Conservation (phyloP, 2,329 filamentous ascomycete genomes). For the Meredithiella fracta region DNA sequence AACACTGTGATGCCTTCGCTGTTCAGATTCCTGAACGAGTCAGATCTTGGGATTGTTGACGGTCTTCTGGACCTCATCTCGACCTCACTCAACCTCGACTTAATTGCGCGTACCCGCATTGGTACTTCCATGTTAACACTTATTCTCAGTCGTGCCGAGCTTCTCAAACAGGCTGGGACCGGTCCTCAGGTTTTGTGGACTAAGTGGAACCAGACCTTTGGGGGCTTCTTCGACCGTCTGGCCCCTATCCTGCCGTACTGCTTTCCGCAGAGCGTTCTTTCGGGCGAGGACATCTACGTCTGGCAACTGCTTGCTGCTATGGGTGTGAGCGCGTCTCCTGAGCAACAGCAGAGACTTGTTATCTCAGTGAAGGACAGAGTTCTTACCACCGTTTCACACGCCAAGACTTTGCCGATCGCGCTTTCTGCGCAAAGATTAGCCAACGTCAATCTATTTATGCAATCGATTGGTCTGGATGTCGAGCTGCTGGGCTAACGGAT, state of each 20-base stretch:
- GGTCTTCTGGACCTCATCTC: constrained; percentile 76
- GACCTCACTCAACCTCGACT: constrained; percentile 64
- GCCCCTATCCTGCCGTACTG: constrained; percentile 71
- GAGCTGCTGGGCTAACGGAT: constrained; percentile 36
- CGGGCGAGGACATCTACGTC: constrained; percentile 85
- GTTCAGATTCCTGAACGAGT: constrained; percentile 80
- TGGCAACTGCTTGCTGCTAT: constrained; percentile 96
- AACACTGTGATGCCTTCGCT: constrained; percentile 77
- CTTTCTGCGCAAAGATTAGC: constrained; percentile 70
- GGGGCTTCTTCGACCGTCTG: constrained; percentile 69
- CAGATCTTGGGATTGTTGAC: constrained; percentile 76
- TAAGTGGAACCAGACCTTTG: constrained; percentile 73
- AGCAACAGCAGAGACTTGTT: constrained; percentile 88
- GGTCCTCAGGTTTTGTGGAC: constrained; percentile 58
- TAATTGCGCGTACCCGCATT: constrained; percentile 73
- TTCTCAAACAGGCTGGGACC: constrained; percentile 67
- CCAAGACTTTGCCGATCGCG: constrained; percentile 75
- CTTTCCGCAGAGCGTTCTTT: constrained; percentile 82
- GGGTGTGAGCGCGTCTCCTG: constrained; percentile 79
- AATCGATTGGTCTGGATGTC: constrained; percentile 94
- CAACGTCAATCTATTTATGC: constrained; percentile 97
- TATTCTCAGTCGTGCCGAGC: constrained; percentile 82
- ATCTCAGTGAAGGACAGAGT: constrained; percentile 95
- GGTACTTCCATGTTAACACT: constrained; percentile 84
- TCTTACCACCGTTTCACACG: constrained; percentile 79